These are phyloP conservation scores for Termitomyces sp. DNA, from an alignment of 768 basidiomycete species.

Conservation along the genomic window DNA sequence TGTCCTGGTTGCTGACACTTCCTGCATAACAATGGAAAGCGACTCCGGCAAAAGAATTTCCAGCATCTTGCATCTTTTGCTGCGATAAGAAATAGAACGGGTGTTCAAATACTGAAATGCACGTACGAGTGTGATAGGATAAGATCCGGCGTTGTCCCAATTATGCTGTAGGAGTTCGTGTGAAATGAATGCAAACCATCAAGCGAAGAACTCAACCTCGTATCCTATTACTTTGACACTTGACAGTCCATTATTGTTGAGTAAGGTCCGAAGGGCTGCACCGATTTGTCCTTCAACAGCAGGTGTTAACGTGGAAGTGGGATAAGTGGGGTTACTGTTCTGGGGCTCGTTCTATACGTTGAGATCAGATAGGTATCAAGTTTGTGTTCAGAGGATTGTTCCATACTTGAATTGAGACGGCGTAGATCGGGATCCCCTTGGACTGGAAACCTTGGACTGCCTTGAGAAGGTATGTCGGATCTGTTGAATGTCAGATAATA, in stretches of 20 bases:
- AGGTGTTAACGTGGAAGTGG: constrained; percentile 54
- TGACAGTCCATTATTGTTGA: constrained; percentile 61
- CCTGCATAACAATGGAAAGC: constrained; percentile 69
- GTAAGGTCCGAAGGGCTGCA: constrained; percentile 46
- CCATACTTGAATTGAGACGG: constrained; percentile 50
- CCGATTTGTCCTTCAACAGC: constrained; percentile 58
- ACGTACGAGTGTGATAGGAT: constrained; percentile 50
- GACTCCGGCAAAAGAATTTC: constrained; percentile 56
- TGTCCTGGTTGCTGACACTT: constrained; percentile 12
- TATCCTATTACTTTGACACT: constrained; percentile 58
- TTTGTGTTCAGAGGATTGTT: too few relatives aligned
- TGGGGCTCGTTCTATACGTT: constrained; percentile 43
- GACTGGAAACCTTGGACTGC: constrained; percentile 63
- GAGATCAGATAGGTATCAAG: neutral
- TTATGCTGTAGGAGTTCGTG: constrained; percentile 43
- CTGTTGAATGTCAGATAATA: constrained; percentile 27
- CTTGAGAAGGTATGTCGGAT: constrained; percentile 71
- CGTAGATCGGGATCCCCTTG: constrained; percentile 59
- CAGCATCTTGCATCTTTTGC: constrained; percentile 47
- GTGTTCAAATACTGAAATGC: neutral
- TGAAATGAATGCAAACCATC: neutral
- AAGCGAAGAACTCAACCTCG: constrained; percentile 10
- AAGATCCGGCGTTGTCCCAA: constrained; percentile 62
- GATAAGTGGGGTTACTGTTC: constrained; percentile 65
- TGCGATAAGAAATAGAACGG: neutral